Base-by-base conservation (phyloP, 2,329 filamentous ascomycete genomes). In the Aspergillus fijiensis region DNA sequence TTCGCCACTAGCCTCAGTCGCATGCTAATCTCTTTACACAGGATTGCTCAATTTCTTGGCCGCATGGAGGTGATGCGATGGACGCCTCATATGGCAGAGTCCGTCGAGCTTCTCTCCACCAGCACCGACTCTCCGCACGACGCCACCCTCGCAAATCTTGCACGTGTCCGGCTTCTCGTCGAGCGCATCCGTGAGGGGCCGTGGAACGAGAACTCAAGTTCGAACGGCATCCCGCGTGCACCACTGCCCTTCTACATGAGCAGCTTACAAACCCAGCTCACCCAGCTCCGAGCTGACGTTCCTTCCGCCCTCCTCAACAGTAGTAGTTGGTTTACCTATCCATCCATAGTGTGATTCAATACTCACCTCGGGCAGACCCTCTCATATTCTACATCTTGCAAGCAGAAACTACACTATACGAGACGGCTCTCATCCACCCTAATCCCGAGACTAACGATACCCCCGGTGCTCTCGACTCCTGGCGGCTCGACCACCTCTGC, bases 51-150 rank as follows among this genome's bases (percentile, higher is more conserved):
- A 1, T 79, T 78, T 49, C 71, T 82, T 7, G 79, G 78, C 47
- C 77, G 77, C 42, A 76, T 80, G 54, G 82, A 86, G 53, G 65
- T 77, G 1, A 74, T 87, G 51, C 76, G 73, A 1, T 88, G 85
- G 85, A 85, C 81, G 0, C 63, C 79, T 0, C 80, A 85, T 55
- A 80, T 88, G 76, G 83, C 85, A 19, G 83, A 86, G 29, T 83
- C 79, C 27, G 72, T 87, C 0, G 70, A 77, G 7, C 63, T 76
- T 1, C 71, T 88, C 0, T 73, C 76, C 5, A 71, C 76, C n/a
- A 72, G 77, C 1, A 75, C 74, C 3, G 81, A 85, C 55, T 75
- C 75, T 19, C 72, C 78, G 0, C 77, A 77, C 2, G 85, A 88
- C 64, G 72, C 74, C 21, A 64, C 82, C 2, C 75, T 87, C 1